Conservation (phyloP, 495 filamentous ascomycete genomes). For the Aspergillus coremiiformis region DNA sequence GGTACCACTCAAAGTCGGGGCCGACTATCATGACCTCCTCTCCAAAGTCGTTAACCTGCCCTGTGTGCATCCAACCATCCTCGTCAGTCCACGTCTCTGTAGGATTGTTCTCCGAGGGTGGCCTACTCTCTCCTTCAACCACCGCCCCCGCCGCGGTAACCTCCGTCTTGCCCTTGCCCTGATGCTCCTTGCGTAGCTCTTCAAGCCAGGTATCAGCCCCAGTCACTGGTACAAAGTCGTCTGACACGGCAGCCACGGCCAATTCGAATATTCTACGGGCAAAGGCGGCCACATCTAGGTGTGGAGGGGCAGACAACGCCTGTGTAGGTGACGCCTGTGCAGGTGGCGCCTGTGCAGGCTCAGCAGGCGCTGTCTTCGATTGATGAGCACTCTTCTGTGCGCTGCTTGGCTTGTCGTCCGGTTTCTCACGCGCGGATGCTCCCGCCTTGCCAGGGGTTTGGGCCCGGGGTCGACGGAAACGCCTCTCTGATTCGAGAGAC, state of each 20-base stretch:
- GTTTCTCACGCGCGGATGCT: not conserved
- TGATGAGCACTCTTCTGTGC: constrained; percentile 1
- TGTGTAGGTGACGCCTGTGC: not conserved
- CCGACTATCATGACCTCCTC: constrained; percentile 30
- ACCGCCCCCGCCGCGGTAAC: not conserved
- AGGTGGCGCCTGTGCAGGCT: not conserved
- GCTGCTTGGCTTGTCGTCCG: not conserved
- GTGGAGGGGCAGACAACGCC: not conserved
- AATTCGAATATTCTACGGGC: constrained; percentile 23
- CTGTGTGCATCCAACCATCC: constrained; percentile 32
- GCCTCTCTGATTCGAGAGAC: constrained; percentile 24
- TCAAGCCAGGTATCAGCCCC: constrained; percentile 16
- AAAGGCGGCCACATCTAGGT: constrained; percentile 8
- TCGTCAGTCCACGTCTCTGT: constrained; percentile 15
- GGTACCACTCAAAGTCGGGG: constrained; percentile 18
- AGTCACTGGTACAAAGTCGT: constrained; percentile 13
- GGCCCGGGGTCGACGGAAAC: constrained; percentile 14
- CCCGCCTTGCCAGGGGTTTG: constrained; percentile 8
- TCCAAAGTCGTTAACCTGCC: constrained; percentile 25
- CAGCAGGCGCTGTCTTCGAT: not conserved
- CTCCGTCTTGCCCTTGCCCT: not conserved
- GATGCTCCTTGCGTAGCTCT: constrained; percentile 16
- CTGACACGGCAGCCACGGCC: constrained; percentile 17
- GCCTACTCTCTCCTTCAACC: constrained; percentile 6
- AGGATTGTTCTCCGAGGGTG: constrained; percentile 14